Conservation (phyloP, 2,329 filamentous ascomycete genomes). For the Madurella mycetomatis region DNA sequence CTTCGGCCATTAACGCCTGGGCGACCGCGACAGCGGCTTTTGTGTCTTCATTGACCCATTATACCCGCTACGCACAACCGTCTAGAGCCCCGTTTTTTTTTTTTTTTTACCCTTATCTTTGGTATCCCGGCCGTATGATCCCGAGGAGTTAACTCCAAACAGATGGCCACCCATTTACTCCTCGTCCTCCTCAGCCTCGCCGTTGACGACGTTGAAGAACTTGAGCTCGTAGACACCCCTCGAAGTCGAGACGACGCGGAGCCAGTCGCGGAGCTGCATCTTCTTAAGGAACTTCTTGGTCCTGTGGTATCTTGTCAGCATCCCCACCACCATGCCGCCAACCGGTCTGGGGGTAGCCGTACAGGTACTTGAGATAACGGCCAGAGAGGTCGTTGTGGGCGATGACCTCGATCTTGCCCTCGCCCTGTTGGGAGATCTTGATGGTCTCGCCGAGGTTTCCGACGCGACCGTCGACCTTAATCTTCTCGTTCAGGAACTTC, state of each 20-base stretch:
- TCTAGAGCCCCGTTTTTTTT: conserved; percentile 15
- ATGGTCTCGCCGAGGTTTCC: conserved; percentile 96
- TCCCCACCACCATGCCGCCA: conserved; percentile 32
- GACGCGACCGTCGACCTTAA: conserved; percentile 98
- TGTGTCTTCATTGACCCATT: conserved; percentile 22
- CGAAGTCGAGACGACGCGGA: conserved; percentile 95
- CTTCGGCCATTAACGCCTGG: conserved; percentile 16
- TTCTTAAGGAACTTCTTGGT: conserved; percentile 99
- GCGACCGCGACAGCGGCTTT: conserved; percentile 17
- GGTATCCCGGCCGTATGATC: conserved; percentile 21
- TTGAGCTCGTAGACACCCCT: conserved; percentile 99
- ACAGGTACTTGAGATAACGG: conserved; percentile 99
- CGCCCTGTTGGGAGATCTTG: conserved; percentile 82
- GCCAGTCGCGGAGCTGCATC: conserved; percentile 99
- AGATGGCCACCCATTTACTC: conserved; percentile 61
- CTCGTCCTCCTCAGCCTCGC: conserved; percentile 96
- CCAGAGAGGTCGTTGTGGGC: conserved; percentile 97
- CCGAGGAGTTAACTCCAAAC: conserved; percentile 15
- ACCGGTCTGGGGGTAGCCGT: conserved; percentile 38
- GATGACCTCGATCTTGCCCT: conserved; percentile 97
- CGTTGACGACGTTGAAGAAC: conserved; percentile 99
- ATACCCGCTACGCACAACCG: conserved; percentile 25
- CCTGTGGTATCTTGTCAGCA: conserved; percentile 43
- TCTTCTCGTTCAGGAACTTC: conserved; percentile 99
- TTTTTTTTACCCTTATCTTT: neutral